Conservation (phyloP, 2,329 filamentous ascomycete genomes). For the Fusarium protoensiforme region DNA sequence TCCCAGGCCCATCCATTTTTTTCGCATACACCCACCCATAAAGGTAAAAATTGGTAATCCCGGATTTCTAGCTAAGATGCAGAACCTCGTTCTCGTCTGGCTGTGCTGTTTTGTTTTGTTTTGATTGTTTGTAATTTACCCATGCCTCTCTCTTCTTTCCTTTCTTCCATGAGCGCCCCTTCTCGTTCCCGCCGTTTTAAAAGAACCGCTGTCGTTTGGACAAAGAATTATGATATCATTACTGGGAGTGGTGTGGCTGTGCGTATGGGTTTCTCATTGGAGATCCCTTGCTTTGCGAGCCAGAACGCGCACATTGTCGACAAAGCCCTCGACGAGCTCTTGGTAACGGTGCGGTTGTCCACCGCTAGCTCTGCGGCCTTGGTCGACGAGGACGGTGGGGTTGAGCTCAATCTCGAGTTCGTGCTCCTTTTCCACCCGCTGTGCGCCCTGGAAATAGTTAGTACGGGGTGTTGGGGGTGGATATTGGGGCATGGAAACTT, state of each 20-base stretch:
- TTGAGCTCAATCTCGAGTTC: slow-evolving; percentile 84
- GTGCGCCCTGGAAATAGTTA: slow-evolving; percentile 47
- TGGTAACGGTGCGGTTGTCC: slow-evolving; percentile 70
- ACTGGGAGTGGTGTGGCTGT: not conserved
- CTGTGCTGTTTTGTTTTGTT: not conserved
- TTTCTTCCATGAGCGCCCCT: not conserved
- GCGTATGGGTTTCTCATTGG: not conserved
- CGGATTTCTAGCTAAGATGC: slow-evolving; percentile 1
- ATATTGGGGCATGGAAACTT: slow-evolving; percentile 33
- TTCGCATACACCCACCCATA: slow-evolving; percentile 9
- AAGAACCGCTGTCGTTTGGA: slow-evolving; percentile 1
- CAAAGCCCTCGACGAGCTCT: slow-evolving; percentile 76
- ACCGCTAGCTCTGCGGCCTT: slow-evolving; percentile 67
- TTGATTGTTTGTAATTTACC: not conserved
- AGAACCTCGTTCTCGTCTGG: not conserved
- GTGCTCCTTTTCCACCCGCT: slow-evolving; percentile 72
- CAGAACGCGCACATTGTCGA: slow-evolving; percentile 77
- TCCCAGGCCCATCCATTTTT: slow-evolving; percentile 8
- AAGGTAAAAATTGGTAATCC: not conserved
- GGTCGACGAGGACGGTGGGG: slow-evolving; percentile 71
- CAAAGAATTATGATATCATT: slow-evolving; percentile 10
- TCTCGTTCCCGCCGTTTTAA: not conserved
- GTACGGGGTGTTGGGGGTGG: not conserved
- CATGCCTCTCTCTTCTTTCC: not conserved
- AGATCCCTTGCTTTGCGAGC: slow-evolving; percentile 57